These are phyloP conservation scores for Talaromyces marneffei DNA, from an alignment of 2,329 filamentous ascomycete species.

Conservation along the genomic window DNA sequence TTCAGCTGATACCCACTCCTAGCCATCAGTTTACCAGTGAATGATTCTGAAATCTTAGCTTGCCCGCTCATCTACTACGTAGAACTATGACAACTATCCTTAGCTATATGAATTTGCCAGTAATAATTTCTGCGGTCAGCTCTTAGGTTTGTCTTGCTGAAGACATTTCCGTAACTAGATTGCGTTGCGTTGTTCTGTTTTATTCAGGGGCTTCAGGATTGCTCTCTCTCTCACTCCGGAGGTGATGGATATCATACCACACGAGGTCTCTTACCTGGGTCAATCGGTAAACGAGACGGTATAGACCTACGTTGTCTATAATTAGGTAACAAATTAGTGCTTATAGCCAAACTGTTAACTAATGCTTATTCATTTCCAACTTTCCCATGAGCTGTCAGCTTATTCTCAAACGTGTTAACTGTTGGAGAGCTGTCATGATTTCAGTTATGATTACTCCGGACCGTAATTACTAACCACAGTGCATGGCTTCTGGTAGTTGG, in stretches of 20 bases:
- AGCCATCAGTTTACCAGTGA: neutral
- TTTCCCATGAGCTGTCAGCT: neutral
- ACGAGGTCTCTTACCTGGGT: neutral
- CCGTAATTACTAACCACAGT: neutral
- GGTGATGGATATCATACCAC: no score
- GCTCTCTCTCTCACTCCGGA: no score
- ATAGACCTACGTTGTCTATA: neutral
- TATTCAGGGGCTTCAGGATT: neutral
- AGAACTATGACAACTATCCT: neutral
- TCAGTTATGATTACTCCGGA: neutral
- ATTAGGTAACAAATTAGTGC: neutral
- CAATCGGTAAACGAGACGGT: neutral
- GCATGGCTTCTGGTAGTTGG: neutral
- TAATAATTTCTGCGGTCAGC: neutral
- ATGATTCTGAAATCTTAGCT: neutral
- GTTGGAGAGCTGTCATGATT: no score
- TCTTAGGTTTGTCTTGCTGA: neutral
- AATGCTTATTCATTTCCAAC: neutral
- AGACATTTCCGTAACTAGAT: neutral
- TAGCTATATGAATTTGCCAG: no score
- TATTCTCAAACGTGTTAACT: neutral
- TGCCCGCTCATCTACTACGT: neutral
- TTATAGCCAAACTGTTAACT: neutral
- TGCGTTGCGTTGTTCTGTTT: neutral
- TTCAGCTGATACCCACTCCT: neutral